A percentile compares a stretch with the other conserved stretches of the same genome.
These are phyloP conservation scores for Fusarium nelsonii DNA, from an alignment of 2,329 filamentous ascomycete genomes.

Conservation along the genomic window DNA sequence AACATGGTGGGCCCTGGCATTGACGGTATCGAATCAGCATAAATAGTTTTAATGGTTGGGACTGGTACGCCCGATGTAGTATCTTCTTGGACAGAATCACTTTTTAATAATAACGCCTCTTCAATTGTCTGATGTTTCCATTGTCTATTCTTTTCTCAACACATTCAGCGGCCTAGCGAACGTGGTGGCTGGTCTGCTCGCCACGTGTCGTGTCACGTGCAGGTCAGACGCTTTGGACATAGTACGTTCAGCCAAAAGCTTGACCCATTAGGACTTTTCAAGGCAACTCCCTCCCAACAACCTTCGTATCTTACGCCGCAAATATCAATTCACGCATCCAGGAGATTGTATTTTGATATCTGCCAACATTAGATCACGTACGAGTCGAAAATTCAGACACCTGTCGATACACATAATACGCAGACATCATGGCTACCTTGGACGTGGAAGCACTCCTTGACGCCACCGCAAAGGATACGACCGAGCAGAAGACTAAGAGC, in stretches of 20 bases:
- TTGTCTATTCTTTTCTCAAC: neutral
- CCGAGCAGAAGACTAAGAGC: slow-evolving; percentile 61
- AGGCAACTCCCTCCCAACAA: slow-evolving; percentile 37
- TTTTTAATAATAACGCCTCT: slow-evolving; percentile 38
- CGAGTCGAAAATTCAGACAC: slow-evolving; percentile 12
- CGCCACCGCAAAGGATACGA: slow-evolving; percentile 76
- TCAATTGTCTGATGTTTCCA: neutral
- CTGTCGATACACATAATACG: slow-evolving; percentile 28
- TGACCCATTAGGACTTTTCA: slow-evolving; percentile 39
- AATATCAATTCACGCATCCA: slow-evolving; percentile 19
- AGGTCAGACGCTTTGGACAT: neutral
- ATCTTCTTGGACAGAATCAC: slow-evolving; percentile 36
- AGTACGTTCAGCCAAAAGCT: slow-evolving; percentile 39
- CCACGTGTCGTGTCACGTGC: slow-evolving; percentile 45
- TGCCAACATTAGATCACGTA: slow-evolving; percentile 7
- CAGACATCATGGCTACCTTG: slow-evolving; percentile 61
- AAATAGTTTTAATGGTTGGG: slow-evolving; percentile 45
- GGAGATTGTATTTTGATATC: slow-evolving; percentile 16
- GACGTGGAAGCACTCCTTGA: slow-evolving; percentile 94
- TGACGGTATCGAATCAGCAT: slow-evolving; percentile 43
- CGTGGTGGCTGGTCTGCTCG: slow-evolving; percentile 19
- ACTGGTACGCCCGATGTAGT: slow-evolving; percentile 39
- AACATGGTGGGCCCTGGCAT: slow-evolving; percentile 44
- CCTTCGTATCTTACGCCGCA: slow-evolving; percentile 17
- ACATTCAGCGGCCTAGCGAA: neutral